Evolutionary conservation across 805 yeast species (phyloP).

Genomic region (Candida nemodendra): DNA sequence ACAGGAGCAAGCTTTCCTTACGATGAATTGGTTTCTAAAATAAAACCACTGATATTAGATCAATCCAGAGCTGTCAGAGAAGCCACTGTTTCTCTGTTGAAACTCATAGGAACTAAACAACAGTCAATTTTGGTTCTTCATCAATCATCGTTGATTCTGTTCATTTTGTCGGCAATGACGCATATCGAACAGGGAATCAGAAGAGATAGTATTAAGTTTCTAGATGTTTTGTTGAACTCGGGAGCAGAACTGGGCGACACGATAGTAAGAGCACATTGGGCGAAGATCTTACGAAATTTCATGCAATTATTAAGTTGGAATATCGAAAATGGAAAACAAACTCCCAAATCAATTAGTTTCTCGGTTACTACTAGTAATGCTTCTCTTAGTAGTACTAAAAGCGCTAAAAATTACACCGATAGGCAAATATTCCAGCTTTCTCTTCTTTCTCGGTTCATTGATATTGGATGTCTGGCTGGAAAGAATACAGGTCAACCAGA

Average conservation of each 20-base stretch:
- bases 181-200: constrained; percentile 79
- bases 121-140: constrained; percentile 60
- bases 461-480: constrained; percentile 24
- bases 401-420: constrained; percentile 33
- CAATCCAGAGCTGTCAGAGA: constrained; percentile 63
- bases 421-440: constrained; percentile 39
- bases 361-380: constrained; percentile 26
- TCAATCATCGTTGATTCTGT: constrained; percentile 60
- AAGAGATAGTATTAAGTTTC: constrained; percentile 67
- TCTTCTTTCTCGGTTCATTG: constrained; percentile 32
- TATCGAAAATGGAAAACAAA: constrained; percentile 30
- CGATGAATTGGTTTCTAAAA: constrained; percentile 55
- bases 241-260: constrained; percentile 39
- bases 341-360: constrained; percentile 23
- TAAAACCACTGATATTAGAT: constrained; percentile 67
- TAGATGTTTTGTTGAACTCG: constrained; percentile 57
- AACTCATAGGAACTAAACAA: constrained; percentile 47
- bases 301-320: constrained; percentile 79
- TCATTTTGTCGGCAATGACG: constrained; percentile 88
- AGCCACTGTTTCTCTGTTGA: constrained; percentile 47
- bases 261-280: constrained; percentile 62
- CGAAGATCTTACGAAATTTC: constrained; percentile 64
- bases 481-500: constrained; percentile 3
- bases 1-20: constrained; percentile 37
- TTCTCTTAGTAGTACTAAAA: constrained; percentile 15